Conservation (phyloP, 208 protist genomes). For the Leishmania tropica region DNA sequence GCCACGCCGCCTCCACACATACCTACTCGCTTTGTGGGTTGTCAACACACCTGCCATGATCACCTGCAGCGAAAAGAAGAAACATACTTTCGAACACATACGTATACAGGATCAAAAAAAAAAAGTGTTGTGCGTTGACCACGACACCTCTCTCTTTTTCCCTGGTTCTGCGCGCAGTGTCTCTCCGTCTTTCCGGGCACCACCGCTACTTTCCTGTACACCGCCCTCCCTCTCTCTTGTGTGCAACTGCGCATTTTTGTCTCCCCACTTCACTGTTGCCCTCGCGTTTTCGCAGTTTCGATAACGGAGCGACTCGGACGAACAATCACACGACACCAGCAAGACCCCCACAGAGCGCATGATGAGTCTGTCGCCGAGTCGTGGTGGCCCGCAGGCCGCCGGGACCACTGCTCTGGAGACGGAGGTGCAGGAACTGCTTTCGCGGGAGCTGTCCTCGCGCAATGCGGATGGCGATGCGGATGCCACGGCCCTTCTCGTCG, state of each 20-base stretch:
- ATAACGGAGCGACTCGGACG: background rate
- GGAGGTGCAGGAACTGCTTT: constrained; percentile 34
- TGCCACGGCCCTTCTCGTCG: constrained; percentile 55
- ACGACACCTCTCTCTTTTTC: background rate
- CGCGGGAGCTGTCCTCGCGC: constrained; percentile 35
- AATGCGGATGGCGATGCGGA: constrained; percentile 56
- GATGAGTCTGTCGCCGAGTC: constrained; percentile 6
- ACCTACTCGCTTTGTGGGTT: background rate
- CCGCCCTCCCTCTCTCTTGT: background rate
- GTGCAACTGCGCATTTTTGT: background rate
- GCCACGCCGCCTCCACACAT: background rate
- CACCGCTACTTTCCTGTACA: background rate
- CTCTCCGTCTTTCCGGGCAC: constrained; percentile 17
- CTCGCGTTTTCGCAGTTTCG: background rate
- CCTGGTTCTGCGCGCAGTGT: background rate
- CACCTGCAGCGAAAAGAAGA: background rate
- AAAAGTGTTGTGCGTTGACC: background rate
- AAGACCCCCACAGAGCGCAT: background rate
- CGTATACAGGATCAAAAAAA: background rate
- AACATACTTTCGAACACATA: background rate
- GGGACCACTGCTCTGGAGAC: constrained; percentile 1
- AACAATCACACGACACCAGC: background rate
- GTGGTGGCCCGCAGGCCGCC: background rate
- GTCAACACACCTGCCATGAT: background rate
- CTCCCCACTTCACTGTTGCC: background rate